phyloP scores from a whole-genome alignment of 345 rosid genomes.

The Limnanthes douglasii region DNA sequence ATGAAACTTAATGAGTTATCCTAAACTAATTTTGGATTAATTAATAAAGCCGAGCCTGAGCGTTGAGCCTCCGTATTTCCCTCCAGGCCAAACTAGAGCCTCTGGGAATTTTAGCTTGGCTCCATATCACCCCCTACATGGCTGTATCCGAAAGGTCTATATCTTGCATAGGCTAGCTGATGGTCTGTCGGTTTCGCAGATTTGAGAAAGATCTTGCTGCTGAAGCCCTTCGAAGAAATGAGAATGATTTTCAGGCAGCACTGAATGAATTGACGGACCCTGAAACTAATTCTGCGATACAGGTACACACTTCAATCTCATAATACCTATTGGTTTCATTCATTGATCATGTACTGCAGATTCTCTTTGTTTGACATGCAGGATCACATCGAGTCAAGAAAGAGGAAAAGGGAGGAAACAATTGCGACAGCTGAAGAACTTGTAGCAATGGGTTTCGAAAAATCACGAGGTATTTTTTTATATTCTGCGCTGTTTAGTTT shows the following conservation, averaged over 20 bases:
- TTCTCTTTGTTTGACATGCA: conserved; percentile 14
- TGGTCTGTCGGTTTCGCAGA: conserved; percentile 27
- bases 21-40: no score
- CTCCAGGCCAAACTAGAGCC: not conserved
- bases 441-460: conserved; percentile 86
- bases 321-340: not conserved
- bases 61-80: not conserved
- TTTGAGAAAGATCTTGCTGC: conserved; percentile 77
- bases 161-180: no score
- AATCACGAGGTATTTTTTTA: conserved; percentile 61
- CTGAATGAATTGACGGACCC: conserved; percentile 82
- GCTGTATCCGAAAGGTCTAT: no score
- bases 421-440: conserved; percentile 32
- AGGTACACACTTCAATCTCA: no score
- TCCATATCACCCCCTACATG: no score
- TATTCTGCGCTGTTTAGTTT: no score
- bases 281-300: conserved; percentile 45
- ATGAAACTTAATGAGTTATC: no score
- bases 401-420: conserved; percentile 41
- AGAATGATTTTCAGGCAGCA: conserved; percentile 65
- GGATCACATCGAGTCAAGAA: conserved; percentile 55
- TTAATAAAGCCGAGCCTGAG: no score
- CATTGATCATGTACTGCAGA: not conserved
- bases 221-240: conserved; percentile 82
- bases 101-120: no score